Percentiles rank a stretch among this genome's conserved stretches.
Conservation (phyloP, 2,329 filamentous ascomycete species). For the Endothia cerciana region DNA sequence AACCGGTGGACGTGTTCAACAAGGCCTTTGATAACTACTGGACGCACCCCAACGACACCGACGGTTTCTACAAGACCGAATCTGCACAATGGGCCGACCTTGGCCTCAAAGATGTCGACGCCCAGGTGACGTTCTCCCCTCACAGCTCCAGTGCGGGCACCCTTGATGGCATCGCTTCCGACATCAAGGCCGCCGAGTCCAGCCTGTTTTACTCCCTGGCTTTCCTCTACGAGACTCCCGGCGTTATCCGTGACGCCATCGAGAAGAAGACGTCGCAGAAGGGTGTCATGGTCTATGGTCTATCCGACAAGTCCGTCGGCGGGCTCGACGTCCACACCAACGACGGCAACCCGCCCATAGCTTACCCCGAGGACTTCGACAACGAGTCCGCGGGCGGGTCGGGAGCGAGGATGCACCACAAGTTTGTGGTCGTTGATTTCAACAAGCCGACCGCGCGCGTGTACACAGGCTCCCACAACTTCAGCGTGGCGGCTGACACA, state of each 20-base stretch:
- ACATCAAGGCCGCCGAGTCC: constrained; percentile 42
- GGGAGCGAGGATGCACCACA: constrained; percentile 33
- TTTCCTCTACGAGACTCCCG: constrained; percentile 39
- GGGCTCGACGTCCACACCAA: constrained; percentile 29
- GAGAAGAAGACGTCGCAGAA: constrained; percentile 29
- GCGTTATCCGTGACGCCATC: constrained; percentile 32
- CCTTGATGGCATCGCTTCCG: constrained; percentile 32
- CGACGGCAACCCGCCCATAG: constrained; percentile 33
- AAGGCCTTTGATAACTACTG: constrained; percentile 31
- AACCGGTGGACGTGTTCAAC: constrained; percentile 29
- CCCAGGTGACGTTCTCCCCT: constrained; percentile 33
- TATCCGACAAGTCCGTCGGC: constrained; percentile 32
- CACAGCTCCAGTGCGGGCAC: constrained; percentile 31
- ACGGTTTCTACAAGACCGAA: constrained; percentile 30
- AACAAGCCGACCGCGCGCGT: constrained; percentile 32
- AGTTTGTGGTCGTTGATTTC: constrained; percentile 34
- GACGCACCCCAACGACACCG: constrained; percentile 30
- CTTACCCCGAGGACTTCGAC: constrained; percentile 31
- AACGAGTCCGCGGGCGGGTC: constrained; percentile 31
- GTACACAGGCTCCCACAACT: constrained; percentile 34
- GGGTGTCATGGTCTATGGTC: constrained; percentile 33
- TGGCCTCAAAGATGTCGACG: constrained; percentile 29
- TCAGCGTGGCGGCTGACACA: constrained; percentile 31
- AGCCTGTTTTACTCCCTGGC: constrained; percentile 34
- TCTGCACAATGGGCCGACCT: constrained; percentile 31